Base-by-base conservation (phyloP, 2,329 filamentous ascomycete genomes). In the Claviceps sp. region DNA sequence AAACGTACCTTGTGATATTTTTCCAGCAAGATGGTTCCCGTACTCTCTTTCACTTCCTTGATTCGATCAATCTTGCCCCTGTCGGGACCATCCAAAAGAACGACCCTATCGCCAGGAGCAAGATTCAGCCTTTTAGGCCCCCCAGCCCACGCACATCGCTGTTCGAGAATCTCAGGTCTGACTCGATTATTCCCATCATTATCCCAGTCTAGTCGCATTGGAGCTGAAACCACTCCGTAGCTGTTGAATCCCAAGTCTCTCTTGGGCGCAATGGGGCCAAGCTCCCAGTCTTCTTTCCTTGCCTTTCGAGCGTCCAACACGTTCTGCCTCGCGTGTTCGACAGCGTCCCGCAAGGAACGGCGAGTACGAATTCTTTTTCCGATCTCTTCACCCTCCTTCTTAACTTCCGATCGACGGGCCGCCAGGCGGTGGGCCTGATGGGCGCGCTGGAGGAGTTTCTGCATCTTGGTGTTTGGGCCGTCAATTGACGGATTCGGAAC, bases 1-100 rank as follows among this genome's bases (percentile, higher is more conserved):
- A 38, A 3, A 63, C 77, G 61, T 72, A 89, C 87, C 73, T 77
- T 72, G 62, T 85, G 82, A 54, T 82, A 59, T 24, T 75, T 78
- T 55, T 80, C 73, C 44, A 90, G 69, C n/a, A 69, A 73, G 46
- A 88, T 71, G 55, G 76, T 75, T 55, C 80, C 82, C 9, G 30
- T 34, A 46, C 68, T 71, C 11, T 75, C 67, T 4, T 80, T 70
- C 46, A 94, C 71, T 1, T 71, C 65, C 54, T 65, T 67, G 45
- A 97, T 79, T n/a, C 72, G 71, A 49, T 87, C 87, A 67, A 98
- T 93, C 71, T 84, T 87, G 61, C 89, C 89, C 71, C 83, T 85
- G 62, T 93, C 86, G 38, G 76, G 77, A 8, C 91, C 90, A 55
- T 84, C 80, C 51, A 89, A 70, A 54, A 97, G 71, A 50, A 91